A percentile compares a stretch with the other conserved stretches of the same genome.
Evolutionary conservation across 83 land plant genomes (phyloP).

Genomic region (Isoetes engelmannii): DNA sequence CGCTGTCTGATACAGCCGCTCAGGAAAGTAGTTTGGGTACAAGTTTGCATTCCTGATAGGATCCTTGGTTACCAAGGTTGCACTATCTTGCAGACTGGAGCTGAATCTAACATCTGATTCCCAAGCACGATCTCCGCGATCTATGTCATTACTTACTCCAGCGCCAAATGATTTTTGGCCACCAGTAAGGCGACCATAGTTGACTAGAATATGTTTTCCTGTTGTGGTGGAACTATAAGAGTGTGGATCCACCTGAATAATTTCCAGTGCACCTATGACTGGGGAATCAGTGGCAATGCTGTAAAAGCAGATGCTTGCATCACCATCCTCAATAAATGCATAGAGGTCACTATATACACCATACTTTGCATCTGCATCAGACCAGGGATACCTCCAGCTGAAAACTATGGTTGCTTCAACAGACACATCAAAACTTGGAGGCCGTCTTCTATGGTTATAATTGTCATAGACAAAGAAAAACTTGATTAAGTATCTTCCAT

Average conservation of each 20-base stretch:
- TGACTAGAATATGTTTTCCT: constrained; percentile 51
- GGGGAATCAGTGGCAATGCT: constrained; percentile 92
- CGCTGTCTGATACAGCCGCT: constrained; percentile 56
- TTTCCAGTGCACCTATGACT: constrained; percentile 63
- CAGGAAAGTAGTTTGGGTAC: constrained; percentile 74
- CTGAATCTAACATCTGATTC: constrained; percentile 46
- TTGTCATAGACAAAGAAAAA: constrained; percentile 88
- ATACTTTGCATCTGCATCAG: constrained; percentile 31
- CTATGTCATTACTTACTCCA: constrained; percentile 64
- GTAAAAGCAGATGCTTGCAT: constrained; percentile 81
- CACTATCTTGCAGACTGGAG: constrained; percentile 15
- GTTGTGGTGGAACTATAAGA: constrained; percentile 43
- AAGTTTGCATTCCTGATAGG: constrained; percentile 29
- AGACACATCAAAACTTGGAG: constrained; percentile 90
- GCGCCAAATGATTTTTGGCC: constrained; percentile 71
- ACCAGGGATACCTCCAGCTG: constrained; percentile 86
- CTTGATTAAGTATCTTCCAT: constrained; percentile 62
- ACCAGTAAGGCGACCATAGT: constrained; percentile 69
- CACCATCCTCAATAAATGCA: constrained; percentile 50
- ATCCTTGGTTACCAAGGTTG: constrained; percentile 26
- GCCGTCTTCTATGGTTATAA: constrained; percentile 64
- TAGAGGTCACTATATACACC: constrained; percentile 96
- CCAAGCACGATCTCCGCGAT: constrained; percentile 69
- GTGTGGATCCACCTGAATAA: constrained; percentile 56
- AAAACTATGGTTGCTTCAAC: constrained; percentile 88